Percentiles rank a stretch among this genome's conserved stretches.
Conservation (phyloP, 2,329 filamentous ascomycete species). For the Fusarium sp. region DNA sequence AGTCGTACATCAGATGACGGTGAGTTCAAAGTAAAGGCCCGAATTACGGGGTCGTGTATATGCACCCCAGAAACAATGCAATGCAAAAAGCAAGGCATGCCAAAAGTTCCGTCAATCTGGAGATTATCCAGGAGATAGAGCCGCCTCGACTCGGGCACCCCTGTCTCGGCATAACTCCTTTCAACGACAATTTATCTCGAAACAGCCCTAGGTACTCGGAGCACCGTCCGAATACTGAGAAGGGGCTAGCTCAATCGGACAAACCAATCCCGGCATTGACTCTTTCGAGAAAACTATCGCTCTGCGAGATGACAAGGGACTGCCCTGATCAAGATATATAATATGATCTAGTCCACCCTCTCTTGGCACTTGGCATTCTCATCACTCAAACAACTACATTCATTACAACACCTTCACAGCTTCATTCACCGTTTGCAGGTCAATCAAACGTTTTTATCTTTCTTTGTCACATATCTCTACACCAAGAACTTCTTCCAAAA, state of each 20-base stretch:
- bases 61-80: not conserved
- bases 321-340: conserved; percentile 1
- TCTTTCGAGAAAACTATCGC: not conserved
- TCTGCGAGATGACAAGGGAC: not conserved
- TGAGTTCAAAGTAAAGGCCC: not conserved
- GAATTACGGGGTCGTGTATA: not conserved
- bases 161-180: not conserved
- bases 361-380: conserved; percentile 17
- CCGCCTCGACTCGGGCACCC: not conserved
- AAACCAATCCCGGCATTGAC: not conserved
- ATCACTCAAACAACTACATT: not conserved
- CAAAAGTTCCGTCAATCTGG: not conserved
- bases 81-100: not conserved
- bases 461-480: not conserved
- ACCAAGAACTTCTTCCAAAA: not conserved
- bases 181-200: not conserved
- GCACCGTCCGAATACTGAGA: not conserved
- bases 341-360: not conserved
- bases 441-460: conserved; percentile 5
- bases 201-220: not conserved
- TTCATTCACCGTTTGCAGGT: conserved; percentile 14
- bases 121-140: not conserved
- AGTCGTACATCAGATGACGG: not conserved
- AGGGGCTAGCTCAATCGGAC: not conserved
- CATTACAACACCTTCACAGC: not conserved